These are phyloP conservation scores for Camellia oleifera DNA, from an alignment of 179 eudicot species.

Conservation along the genomic window DNA sequence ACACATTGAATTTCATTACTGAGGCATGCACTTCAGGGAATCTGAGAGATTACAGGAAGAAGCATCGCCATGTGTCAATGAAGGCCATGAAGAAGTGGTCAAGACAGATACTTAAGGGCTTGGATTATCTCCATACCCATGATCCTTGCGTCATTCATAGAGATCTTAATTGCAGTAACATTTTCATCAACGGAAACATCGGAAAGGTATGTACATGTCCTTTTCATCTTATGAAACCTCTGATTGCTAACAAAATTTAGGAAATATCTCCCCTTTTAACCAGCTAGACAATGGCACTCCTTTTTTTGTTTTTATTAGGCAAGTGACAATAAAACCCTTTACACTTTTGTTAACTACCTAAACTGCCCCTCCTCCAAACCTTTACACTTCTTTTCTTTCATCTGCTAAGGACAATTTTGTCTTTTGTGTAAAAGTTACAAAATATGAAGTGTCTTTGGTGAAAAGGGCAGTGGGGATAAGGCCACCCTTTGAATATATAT, in stretches of 20 bases:
- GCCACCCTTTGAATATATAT: no score
- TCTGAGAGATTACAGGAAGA: slow-evolving; percentile 70
- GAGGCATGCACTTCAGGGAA: slow-evolving; percentile 78
- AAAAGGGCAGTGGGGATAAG: no score
- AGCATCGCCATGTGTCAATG: slow-evolving; percentile 65
- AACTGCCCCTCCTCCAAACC: no score
- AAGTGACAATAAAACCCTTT: no score
- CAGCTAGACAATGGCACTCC: no score
- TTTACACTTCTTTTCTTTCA: no score
- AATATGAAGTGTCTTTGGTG: no score
- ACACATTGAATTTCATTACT: slow-evolving; percentile 69
- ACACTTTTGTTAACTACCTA: no score
- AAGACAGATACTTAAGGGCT: slow-evolving; percentile 66
- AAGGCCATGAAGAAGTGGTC: slow-evolving; percentile 83
- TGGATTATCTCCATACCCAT: slow-evolving; percentile 76
- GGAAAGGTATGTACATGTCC: slow-evolving; percentile 50
- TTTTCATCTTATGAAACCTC: neutral
- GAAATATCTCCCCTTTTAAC: neutral
- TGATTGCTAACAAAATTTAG: neutral
- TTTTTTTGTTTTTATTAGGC: no score
- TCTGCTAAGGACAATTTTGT: no score
- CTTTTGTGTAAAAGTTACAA: no score
- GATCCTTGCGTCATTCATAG: slow-evolving; percentile 83
- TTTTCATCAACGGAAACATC: slow-evolving; percentile 73
- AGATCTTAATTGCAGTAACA: slow-evolving; percentile 73